A percentile compares a stretch with the other conserved stretches of the same genome.
Evolutionary conservation across 352 stramenopile species (phyloP).

Genomic region (Globisporangium cystogenes): DNA sequence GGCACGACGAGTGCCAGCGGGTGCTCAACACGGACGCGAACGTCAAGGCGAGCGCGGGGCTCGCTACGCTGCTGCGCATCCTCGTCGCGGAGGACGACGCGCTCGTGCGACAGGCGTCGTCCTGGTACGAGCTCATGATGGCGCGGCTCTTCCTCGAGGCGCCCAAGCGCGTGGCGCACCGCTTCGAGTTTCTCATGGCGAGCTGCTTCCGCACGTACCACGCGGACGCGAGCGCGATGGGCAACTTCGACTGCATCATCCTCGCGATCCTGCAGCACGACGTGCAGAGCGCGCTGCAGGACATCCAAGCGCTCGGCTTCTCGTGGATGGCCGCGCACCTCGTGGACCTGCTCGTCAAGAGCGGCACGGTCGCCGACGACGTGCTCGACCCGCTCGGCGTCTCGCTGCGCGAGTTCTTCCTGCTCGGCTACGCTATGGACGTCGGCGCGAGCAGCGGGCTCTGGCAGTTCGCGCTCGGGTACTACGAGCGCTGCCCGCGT

Average conservation of each 20-base stretch:
- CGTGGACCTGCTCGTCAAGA: constrained; percentile 53
- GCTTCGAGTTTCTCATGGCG: constrained; percentile 75
- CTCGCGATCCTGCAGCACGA: constrained; percentile 74
- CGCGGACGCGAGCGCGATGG: constrained; percentile 33
- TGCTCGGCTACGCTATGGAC: constrained; percentile 67
- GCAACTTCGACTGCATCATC: constrained; percentile 80
- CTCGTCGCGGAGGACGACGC: constrained; percentile 44
- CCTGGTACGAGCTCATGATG: constrained; percentile 82
- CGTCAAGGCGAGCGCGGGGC: constrained; percentile 34
- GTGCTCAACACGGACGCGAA: constrained; percentile 49
- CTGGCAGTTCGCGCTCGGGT: constrained; percentile 63
- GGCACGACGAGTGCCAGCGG: constrained; percentile 58
- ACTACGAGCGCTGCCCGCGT: constrained; percentile 57
- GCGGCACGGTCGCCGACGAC: constrained; percentile 41
- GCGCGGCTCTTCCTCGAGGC: constrained; percentile 69
- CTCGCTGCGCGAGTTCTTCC: constrained; percentile 51
- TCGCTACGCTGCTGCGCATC: constrained; percentile 52
- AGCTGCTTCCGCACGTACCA: constrained; percentile 60
- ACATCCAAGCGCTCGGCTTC: constrained; percentile 60
- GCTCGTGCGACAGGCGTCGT: constrained; percentile 30
- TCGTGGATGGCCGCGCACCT: constrained; percentile 75
- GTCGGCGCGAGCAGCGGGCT: constrained; percentile 45
- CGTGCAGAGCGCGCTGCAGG: constrained; percentile 57
- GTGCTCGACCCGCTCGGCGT: constrained; percentile 38
- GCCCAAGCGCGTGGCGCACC: constrained; percentile 65